These are phyloP conservation scores for Macrophomina phaseolina DNA, from an alignment of 2,329 filamentous ascomycete genomes.

Conservation along the genomic window DNA sequence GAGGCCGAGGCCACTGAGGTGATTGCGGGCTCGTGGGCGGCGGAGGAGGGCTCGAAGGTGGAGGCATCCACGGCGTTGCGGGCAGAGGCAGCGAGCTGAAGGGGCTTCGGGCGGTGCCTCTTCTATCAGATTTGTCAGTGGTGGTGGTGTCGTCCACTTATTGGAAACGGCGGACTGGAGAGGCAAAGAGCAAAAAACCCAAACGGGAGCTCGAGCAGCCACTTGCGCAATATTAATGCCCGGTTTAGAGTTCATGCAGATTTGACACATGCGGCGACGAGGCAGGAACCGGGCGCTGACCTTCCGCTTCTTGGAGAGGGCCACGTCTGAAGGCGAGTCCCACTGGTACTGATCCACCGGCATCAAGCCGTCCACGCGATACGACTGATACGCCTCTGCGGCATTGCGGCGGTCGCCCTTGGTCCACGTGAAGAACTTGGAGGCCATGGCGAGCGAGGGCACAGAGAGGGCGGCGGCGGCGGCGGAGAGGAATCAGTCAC, in stretches of 20 bases:
- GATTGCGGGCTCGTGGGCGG: slow-evolving; percentile 38
- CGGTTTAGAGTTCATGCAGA: background rate
- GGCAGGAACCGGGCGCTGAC: slow-evolving; percentile 8
- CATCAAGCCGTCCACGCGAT: slow-evolving; percentile 47
- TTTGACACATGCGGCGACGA: background rate
- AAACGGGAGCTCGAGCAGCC: slow-evolving; percentile 4
- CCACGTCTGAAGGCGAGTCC: slow-evolving; percentile 29
- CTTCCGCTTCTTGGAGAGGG: slow-evolving; percentile 25
- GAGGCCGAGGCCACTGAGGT: slow-evolving; percentile 37
- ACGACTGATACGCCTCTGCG: slow-evolving; percentile 33
- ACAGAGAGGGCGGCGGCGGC: background rate
- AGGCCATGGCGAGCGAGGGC: slow-evolving; percentile 39
- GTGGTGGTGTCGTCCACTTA: slow-evolving; percentile 1
- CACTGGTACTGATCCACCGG: slow-evolving; percentile 39
- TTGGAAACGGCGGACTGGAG: slow-evolving; percentile 12
- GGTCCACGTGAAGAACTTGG: slow-evolving; percentile 53
- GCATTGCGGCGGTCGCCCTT: slow-evolving; percentile 45
- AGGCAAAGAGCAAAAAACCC: background rate
- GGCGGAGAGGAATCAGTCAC: background rate
- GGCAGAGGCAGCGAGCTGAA: background rate
- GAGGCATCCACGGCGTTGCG: slow-evolving; percentile 7
- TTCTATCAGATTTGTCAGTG: slow-evolving; percentile 23
- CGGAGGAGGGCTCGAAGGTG: slow-evolving; percentile 36
- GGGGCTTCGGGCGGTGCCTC: slow-evolving; percentile 20
- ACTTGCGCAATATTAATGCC: background rate